Evolutionary conservation across 2,329 filamentous ascomycete species (phyloP), one percentile per base, ranked within the genome.

Genomic region (Fusarium gaditjirri): DNA sequence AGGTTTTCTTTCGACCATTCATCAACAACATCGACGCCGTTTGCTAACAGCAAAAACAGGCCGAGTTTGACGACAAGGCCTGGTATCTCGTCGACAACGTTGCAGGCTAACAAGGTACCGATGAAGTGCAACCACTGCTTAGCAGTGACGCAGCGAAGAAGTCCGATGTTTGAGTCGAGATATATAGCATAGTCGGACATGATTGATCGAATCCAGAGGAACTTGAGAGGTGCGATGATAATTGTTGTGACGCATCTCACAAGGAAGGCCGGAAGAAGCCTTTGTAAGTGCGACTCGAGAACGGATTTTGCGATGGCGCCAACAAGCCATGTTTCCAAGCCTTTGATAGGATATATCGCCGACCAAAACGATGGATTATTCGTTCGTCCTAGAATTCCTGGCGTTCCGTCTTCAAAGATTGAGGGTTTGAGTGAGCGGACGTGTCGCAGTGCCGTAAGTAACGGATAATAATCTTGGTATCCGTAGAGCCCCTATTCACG

Each of bases 241-340:
- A 29, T n/a, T 1, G 27, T 23, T 9, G 21, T 25, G 8, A 23
- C 2, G 17, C 11, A 56, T n/a, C 31, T 38, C 11, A 5, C 3
- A 1, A 39, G 21, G 25, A 21, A 47, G 2, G 16, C 0, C 1
- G 46, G 21, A 0, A 56, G 4, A 13, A 3, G 3, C 2, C 8
- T 46, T 12, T 11, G 11, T 1, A 64, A 10, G 21, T 25, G 46
- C 5, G 3, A 12, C 0, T 36, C 16, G 3, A 42, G 23, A 19
- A 25, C 12, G 21, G 25, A 39, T 27, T 19, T 31, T 4, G 19
- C 27, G 8, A 23, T 33, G 3, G 5, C 27, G 46, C 43, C n/a
- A 9, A 41, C 13, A 13, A 65, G 25, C 62, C 62, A 64, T 17
- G 21, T 11, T 11, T 21, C 3, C 10, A 65, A 7, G 4, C 59